phyloP scores from a whole-genome alignment of 2,329 filamentous ascomycete genomes.

The Chalara sp. region DNA sequence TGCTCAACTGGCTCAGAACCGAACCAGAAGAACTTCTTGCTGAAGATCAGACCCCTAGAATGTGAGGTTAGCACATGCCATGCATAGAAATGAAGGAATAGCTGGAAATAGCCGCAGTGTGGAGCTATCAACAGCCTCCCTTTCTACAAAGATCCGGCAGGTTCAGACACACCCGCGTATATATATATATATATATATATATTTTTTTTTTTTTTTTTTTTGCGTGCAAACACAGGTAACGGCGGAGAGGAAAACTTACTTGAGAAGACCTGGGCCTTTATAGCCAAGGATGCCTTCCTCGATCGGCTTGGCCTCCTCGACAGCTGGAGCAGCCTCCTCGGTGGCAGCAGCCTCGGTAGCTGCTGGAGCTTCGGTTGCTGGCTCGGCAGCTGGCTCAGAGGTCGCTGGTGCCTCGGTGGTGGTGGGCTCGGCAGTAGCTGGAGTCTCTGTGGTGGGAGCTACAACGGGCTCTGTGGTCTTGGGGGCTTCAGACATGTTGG shows the following conservation, averaged over 20 bases:
- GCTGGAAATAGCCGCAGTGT: no score
- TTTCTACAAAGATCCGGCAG: neutral
- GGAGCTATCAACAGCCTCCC: no score
- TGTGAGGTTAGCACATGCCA: neutral
- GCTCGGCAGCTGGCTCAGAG: constrained; percentile 28
- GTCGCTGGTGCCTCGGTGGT: constrained; percentile 24
- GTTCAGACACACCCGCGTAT: no score
- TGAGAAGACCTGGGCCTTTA: constrained; percentile 76
- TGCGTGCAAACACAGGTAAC: no score
- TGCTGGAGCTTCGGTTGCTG: constrained; percentile 32
- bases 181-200: no score
- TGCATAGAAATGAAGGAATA: no score
- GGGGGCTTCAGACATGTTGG: constrained; percentile 54
- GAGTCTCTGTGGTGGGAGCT: constrained; percentile 25
- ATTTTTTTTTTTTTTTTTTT: no score
- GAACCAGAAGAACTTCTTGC: constrained; percentile 93
- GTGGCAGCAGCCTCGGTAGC: constrained; percentile 28
- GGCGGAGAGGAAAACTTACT: constrained; percentile 51
- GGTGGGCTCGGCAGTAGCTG: constrained; percentile 22
- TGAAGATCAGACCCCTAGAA: constrained; percentile 71
- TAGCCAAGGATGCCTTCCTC: constrained; percentile 76
- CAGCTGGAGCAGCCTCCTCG: constrained; percentile 53
- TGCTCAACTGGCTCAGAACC: constrained; percentile 64
- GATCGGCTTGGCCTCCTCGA: constrained; percentile 40
- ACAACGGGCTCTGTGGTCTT: constrained; percentile 54